Evolutionary conservation across 768 basidiomycete species (phyloP).

Genomic region (Termitomyces sp.): DNA sequence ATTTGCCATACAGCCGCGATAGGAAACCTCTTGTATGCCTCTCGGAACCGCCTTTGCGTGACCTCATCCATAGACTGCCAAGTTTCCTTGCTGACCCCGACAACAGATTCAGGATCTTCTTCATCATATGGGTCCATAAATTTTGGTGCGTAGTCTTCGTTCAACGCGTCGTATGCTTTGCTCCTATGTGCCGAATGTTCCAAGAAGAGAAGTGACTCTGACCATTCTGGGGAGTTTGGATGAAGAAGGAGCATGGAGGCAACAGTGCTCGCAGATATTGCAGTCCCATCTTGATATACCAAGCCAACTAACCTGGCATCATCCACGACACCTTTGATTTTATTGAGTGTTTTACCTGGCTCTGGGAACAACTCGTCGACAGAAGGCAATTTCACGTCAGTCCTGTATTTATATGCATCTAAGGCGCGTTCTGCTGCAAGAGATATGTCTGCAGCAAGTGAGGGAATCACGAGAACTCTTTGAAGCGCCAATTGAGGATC

Average conservation of each 20-base stretch:
- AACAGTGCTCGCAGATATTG: not conserved
- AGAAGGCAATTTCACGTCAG: not conserved
- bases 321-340: not conserved
- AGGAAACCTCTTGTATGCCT: not conserved
- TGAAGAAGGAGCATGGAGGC: conserved; percentile 2
- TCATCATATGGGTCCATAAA: not conserved
- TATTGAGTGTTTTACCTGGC: not conserved
- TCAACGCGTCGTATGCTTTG: not conserved
- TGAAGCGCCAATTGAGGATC: conserved; percentile 2
- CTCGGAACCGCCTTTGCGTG: not conserved
- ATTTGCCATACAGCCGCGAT: conserved; percentile 12
- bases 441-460: not conserved
- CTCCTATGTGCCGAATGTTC: not conserved
- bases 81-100: not conserved
- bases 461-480: not conserved
- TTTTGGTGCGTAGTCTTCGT: not conserved
- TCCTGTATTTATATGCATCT: not conserved
- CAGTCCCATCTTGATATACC: not conserved
- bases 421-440: not conserved
- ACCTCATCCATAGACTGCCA: conserved; percentile 1
- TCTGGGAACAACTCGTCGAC: not conserved
- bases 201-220: not conserved
- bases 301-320: conserved; percentile 3
- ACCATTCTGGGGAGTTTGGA: not conserved
- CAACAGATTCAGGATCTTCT: not conserved